Conservation (phyloP, 305 asterid species). For the Fraxinus ornus region DNA sequence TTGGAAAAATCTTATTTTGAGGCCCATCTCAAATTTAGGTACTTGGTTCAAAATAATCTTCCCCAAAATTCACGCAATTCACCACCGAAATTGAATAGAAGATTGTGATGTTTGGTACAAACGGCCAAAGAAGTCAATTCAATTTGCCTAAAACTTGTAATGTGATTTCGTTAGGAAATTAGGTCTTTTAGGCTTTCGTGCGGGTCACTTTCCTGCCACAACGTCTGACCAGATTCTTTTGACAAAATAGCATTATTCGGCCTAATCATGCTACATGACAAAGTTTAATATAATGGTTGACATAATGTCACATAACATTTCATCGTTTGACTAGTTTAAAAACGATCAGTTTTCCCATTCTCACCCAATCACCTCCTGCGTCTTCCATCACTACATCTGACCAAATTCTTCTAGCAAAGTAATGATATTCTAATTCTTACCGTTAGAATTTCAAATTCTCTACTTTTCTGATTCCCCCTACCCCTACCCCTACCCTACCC, state of each 20-base stretch:
- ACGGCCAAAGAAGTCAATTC: not conserved
- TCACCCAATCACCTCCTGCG: too few relatives aligned
- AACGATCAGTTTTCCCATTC: too few relatives aligned
- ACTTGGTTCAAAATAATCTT: not conserved
- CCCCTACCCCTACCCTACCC: not conserved
- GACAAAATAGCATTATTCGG: too few relatives aligned
- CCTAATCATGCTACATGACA: too few relatives aligned
- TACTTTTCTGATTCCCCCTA: not conserved
- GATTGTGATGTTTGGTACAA: not conserved
- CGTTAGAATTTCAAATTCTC: slow-evolving; percentile 6
- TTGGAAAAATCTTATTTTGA: not conserved
- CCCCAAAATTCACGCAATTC: not conserved
- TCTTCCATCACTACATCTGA: too few relatives aligned
- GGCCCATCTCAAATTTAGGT: not conserved
- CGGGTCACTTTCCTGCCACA: not conserved
- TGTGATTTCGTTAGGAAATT: not conserved
- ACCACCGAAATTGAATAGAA: not conserved
- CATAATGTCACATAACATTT: too few relatives aligned
- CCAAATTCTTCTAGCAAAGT: too few relatives aligned
- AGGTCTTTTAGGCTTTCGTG: not conserved
- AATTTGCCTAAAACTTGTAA: not conserved
- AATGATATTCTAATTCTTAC: too few relatives aligned
- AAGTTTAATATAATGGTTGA: too few relatives aligned
- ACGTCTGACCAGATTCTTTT: too few relatives aligned
- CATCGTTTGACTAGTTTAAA: too few relatives aligned